Evolutionary conservation across 2,329 filamentous ascomycete species (phyloP).

Genomic region (Ophiostoma ulmi): DNA sequence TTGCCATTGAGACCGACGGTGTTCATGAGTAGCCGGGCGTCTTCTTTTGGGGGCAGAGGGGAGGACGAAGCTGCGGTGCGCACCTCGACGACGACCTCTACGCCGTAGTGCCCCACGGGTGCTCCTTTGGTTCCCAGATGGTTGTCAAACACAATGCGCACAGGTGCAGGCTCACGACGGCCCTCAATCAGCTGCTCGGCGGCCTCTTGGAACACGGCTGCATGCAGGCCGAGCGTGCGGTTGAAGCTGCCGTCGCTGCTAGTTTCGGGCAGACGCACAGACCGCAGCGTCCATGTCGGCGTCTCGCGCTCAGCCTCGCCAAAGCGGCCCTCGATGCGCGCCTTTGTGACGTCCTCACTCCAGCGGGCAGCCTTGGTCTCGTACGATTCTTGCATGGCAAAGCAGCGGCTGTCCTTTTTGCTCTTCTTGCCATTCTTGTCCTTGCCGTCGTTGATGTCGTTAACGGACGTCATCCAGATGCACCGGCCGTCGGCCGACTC

Average conservation of each 20-base stretch:
- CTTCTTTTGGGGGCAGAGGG: background rate
- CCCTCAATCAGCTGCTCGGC: conserved; percentile 58
- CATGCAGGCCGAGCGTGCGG: conserved; percentile 53
- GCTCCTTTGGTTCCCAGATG: conserved; percentile 61
- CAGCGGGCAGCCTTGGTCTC: conserved; percentile 72
- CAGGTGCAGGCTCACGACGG: conserved; percentile 60
- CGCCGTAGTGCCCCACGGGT: conserved; percentile 60
- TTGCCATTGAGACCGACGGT: conserved; percentile 63
- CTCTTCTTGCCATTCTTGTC: conserved; percentile 45
- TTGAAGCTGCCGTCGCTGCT: conserved; percentile 30
- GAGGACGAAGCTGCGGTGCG: conserved; percentile 38
- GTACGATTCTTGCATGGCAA: conserved; percentile 68
- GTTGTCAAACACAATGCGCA: conserved; percentile 69
- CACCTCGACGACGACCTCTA: conserved; percentile 66
- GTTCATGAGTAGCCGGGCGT: conserved; percentile 43
- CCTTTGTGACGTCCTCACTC: conserved; percentile 81
- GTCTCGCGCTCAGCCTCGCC: conserved; percentile 77
- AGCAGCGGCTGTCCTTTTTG: conserved; percentile 55
- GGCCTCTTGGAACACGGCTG: conserved; percentile 68
- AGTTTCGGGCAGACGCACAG: conserved; percentile 55
- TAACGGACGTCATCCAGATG: conserved; percentile 62
- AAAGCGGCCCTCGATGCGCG: conserved; percentile 79
- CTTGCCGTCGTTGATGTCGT: conserved; percentile 52
- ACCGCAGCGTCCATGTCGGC: conserved; percentile 73
- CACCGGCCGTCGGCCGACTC: conserved; percentile 61